A percentile compares a stretch with the other conserved stretches of the same genome.
These are phyloP conservation scores for Cornus kousa DNA, from an alignment of 148 eudicot species.

Conservation along the genomic window DNA sequence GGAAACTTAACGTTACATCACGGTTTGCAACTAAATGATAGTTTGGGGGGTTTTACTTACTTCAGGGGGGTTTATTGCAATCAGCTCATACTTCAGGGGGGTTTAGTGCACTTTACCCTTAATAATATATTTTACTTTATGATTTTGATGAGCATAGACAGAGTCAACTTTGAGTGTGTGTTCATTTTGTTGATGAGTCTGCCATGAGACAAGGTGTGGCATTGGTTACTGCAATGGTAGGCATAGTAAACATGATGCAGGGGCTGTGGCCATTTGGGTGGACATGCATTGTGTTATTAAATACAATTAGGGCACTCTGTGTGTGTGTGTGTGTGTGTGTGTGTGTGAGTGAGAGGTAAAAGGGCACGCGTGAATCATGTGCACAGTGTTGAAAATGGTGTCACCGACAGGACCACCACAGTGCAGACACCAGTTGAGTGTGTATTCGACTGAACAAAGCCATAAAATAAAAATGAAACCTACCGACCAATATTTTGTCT, in stretches of 20 bases:
- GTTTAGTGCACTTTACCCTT: too few species aligned
- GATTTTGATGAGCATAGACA: not conserved
- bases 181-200: too few species aligned
- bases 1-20: too few species aligned
- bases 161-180: not conserved
- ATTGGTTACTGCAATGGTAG: not conserved
- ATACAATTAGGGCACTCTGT: too few species aligned
- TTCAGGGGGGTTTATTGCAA: too few species aligned
- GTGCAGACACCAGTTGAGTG: not conserved
- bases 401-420: not conserved
- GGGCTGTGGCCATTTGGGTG: not conserved
- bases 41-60: too few species aligned
- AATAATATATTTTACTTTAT: not conserved
- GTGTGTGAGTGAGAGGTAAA: not conserved
- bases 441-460: not conserved
- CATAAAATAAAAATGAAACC: too few species aligned
- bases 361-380: not conserved
- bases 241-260: not conserved
- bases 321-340: too few species aligned
- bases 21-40: too few species aligned
- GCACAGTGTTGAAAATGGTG: not conserved
- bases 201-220: not conserved
- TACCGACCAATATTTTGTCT: too few species aligned
- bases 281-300: not conserved
- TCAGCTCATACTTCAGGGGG: too few species aligned